phyloP scores from a whole-genome alignment of 371 early-diverging fungal species.

The Mortierella sp. region DNA sequence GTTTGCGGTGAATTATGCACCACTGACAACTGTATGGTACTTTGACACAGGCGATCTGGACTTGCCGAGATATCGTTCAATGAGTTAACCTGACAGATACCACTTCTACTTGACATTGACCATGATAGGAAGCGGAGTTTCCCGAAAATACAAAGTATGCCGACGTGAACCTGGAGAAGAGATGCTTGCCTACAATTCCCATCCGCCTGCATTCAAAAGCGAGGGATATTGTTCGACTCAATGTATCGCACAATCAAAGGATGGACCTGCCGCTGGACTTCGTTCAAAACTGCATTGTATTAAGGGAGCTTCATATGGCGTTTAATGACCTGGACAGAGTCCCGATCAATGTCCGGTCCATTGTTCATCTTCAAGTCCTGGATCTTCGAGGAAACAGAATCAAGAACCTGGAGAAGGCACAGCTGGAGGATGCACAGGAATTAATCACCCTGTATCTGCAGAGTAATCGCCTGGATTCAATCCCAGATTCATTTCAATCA shows the following conservation, averaged over 20 bases:
- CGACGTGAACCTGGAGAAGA: slow-evolving; percentile 70
- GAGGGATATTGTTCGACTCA: slow-evolving; percentile 70
- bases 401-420: slow-evolving; percentile 63
- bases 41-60: neutral
- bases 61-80: no score
- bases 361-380: slow-evolving; percentile 69
- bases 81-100: neutral
- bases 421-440: slow-evolving; percentile 64
- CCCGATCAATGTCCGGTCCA: slow-evolving; percentile 68
- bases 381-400: slow-evolving; percentile 85
- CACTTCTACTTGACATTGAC: neutral
- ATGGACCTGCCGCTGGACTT: slow-evolving; percentile 81
- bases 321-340: slow-evolving; percentile 72
- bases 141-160: slow-evolving; percentile 38
- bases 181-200: slow-evolving; percentile 78
- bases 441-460: slow-evolving; percentile 72
- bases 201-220: slow-evolving; percentile 76
- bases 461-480: slow-evolving; percentile 75
- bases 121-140: slow-evolving; percentile 36
- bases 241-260: slow-evolving; percentile 78
- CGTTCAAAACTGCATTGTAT: slow-evolving; percentile 70
- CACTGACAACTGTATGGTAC: slow-evolving; percentile 51
- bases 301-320: slow-evolving; percentile 76
- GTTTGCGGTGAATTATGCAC: slow-evolving; percentile 73
- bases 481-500: slow-evolving; percentile 68